These are phyloP conservation scores for Croton laevigatus DNA, from an alignment of 441 rosid species.

Conservation along the genomic window DNA sequence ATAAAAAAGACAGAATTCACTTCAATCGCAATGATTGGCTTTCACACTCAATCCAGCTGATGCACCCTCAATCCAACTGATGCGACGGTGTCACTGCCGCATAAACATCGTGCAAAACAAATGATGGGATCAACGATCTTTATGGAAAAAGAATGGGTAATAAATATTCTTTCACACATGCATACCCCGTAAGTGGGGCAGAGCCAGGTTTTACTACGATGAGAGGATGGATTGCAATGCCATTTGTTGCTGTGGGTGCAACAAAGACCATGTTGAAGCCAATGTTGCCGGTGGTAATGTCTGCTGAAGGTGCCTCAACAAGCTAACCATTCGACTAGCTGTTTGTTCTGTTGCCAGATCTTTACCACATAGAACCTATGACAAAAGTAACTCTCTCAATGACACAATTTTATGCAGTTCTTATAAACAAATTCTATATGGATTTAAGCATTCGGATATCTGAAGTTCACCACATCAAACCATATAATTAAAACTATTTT, in stretches of 20 bases:
- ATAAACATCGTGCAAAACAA: conserved; percentile 15
- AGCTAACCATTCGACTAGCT: conserved; percentile 65
- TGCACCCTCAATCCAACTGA: conserved; percentile 23
- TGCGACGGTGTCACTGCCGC: conserved; percentile 27
- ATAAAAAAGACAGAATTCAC: conserved; percentile 10
- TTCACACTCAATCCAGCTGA: conserved; percentile 31
- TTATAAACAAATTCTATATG: not conserved
- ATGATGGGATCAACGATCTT: conserved; percentile 25
- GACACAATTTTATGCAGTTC: not conserved
- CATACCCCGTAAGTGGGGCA: not conserved
- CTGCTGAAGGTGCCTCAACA: conserved; percentile 86
- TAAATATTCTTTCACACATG: conserved; percentile 29
- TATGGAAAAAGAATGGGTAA: conserved; percentile 38
- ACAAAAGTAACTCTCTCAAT: not conserved
- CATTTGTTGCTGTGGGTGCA: conserved; percentile 93
- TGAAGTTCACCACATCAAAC: not conserved
- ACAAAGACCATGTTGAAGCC: conserved; percentile 84
- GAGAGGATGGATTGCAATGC: conserved; percentile 90
- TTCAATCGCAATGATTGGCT: conserved; percentile 27
- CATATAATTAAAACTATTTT: not conserved
- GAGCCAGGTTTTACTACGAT: conserved; percentile 35
- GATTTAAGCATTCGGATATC: not conserved
- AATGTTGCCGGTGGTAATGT: conserved; percentile 83
- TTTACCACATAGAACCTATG: conserved; percentile 75
- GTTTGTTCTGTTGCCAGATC: conserved; percentile 88